Evolutionary conservation across 768 basidiomycete genomes (phyloP), one percentile per base, ranked within the genome.

Genomic region (Paxillus rubicundulus): DNA sequence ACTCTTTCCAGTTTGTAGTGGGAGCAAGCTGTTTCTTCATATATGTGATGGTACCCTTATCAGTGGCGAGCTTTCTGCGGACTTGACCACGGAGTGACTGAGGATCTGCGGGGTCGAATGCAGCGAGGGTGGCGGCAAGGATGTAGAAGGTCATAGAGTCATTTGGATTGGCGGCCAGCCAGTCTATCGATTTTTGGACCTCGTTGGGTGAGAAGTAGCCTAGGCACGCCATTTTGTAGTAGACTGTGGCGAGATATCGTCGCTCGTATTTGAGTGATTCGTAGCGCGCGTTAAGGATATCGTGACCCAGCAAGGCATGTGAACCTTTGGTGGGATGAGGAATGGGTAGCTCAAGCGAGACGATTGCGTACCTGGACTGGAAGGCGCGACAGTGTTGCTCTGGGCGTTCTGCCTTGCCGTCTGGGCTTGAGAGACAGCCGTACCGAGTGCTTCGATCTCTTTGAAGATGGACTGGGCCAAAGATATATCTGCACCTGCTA

Each of bases 221-320:
- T 41, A 85, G 70, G 27, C 85, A 79, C 17, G 83, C 78, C 49
- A 92, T 72, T 21, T 81, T 72, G 65, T 78, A 82, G 33, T 90
- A 75, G 13, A 81, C 75, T n/a, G 77, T 75, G 17, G 83, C 82
- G 4, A 93, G 77, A 45, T 77, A 74, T 10, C 87, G 79, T 56
- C 90, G 78, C 62, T 93, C 89, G 48, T 85, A 84, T 61, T 80
- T 82, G 45, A 94, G 74, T 0, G 86, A 89, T 33, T 89, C 84
- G 59, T 82, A 80, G 28, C 89, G 82, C 36, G 85, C 81, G 44
- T 76, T 80, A 1, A 87, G 74, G 53, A 90, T 75, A 54, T 88
- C 86, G 42, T 76, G 77, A 8, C 89, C 87, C 40, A 93, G 70
- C 2, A 74, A 68, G 5, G 79, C 74, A 47, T 67, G 69, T 20